Evolutionary conservation across 2,329 filamentous ascomycete genomes (phyloP).

Genomic region (Pseudogymnoascus sp.): DNA sequence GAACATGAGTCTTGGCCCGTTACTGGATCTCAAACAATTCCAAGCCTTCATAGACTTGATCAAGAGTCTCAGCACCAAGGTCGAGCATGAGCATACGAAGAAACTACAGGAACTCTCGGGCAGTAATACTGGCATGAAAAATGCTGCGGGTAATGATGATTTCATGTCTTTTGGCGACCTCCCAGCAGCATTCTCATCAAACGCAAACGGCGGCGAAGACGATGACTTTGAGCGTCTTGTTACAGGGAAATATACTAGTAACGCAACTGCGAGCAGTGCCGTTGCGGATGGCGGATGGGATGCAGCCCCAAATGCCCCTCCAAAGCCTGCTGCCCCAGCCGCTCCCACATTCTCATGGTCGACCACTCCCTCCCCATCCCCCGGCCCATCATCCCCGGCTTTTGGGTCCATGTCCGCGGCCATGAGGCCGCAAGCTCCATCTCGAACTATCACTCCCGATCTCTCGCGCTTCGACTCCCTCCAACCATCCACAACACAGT

Average conservation of each 20-base stretch:
- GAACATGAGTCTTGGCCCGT: conserved; percentile 82
- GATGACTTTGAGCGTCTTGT: conserved; percentile 86
- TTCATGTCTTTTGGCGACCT: conserved; percentile 63
- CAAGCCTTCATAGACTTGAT: conserved; percentile 85
- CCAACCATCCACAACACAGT: conserved; percentile 53
- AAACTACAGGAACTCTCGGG: conserved; percentile 80
- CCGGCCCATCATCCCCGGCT: conserved; percentile 9
- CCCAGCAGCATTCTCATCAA: conserved; percentile 46
- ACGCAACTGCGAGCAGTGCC: conserved; percentile 29
- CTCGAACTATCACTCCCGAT: conserved; percentile 53
- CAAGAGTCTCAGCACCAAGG: conserved; percentile 66
- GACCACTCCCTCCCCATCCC: conserved; percentile 39
- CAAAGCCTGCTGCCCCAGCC: conserved; percentile 34
- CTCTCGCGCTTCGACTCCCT: conserved; percentile 47
- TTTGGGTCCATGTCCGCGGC: conserved; percentile 18
- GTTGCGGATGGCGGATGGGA: conserved; percentile 46
- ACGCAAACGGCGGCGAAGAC: conserved; percentile 47
- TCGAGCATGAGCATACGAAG: conserved; percentile 81
- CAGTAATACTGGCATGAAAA: conserved; percentile 42
- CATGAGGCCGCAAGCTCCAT: conserved; percentile 34
- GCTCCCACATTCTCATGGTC: conserved; percentile 57
- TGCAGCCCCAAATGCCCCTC: conserved; percentile 29
- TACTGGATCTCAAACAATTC: conserved; percentile 83
- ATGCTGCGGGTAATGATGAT: conserved; percentile 50
- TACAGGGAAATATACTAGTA: conserved; percentile 54